Percentiles rank a stretch among this genome's conserved stretches.
Conservation (phyloP, 805 yeast species). For the Candida krabiensis region DNA sequence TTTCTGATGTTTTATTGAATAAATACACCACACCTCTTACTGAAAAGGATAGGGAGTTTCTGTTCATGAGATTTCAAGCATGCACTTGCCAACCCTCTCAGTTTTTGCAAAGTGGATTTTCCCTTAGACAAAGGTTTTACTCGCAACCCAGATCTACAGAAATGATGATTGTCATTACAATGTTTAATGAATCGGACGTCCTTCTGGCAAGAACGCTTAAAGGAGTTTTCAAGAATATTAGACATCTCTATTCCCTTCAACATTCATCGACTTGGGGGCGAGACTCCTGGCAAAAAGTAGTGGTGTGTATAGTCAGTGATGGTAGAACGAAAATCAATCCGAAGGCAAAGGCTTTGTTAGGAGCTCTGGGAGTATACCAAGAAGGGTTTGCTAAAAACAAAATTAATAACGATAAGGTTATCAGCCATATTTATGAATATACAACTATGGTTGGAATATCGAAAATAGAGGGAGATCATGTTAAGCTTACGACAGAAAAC, state of each 20-base stretch:
- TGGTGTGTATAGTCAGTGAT: conserved; percentile 85
- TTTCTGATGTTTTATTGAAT: conserved; percentile 61
- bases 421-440: conserved; percentile 89
- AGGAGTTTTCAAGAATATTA: conserved; percentile 87
- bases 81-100: conserved; percentile 88
- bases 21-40: conserved; percentile 49
- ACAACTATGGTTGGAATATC: conserved; percentile 89
- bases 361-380: conserved; percentile 88
- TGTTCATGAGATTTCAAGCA: conserved; percentile 90
- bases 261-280: conserved; percentile 84
- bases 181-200: conserved; percentile 87
- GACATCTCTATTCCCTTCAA: conserved; percentile 65
- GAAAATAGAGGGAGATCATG: conserved; percentile 52
- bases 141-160: conserved; percentile 81
- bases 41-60: conserved; percentile 58
- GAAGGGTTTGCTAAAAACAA: conserved; percentile 94
- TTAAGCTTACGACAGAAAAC: conserved; percentile 65
- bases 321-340: conserved; percentile 85
- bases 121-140: conserved; percentile 81
- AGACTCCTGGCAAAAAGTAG: conserved; percentile 92
- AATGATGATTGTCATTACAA: conserved; percentile 79
- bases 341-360: conserved; percentile 73
- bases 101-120: conserved; percentile 60
- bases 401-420: conserved; percentile 78
- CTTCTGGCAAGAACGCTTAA: conserved; percentile 81